Evolutionary conservation across 1,139 yeast species (phyloP), one percentile per base, ranked within the genome.

Genomic region (Sugiyamaella japonica): DNA sequence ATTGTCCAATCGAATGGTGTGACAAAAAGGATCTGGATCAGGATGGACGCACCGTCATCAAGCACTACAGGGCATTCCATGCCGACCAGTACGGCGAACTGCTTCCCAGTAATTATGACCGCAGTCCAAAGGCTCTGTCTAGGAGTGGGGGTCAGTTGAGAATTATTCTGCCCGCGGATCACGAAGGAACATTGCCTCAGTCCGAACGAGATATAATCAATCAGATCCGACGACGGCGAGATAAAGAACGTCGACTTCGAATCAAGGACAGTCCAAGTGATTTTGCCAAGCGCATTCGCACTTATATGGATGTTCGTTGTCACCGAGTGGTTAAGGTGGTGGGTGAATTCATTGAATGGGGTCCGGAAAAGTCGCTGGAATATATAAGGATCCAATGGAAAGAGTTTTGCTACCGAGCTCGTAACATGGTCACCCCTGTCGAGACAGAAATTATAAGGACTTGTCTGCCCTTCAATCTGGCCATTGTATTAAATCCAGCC

Each of bases 1-100:
- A 37, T 8, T 47, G 50, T 36, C 50, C 50, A 25, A 47, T 47
- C 25, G 50, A 47, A 47, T 25, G 28, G 12, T 47, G 50, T 23
- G 50, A 47, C 7, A 38, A 38, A 15, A 36, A 10, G 3, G 23
- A n/a, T 12, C 23, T 28, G 7, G 28, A 28, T 23, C 36, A 38
- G 10, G 50, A 47, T 47, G 50, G 50, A 7, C 25, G 50, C 13
- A 36, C 50, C 28, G 43, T 47, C 1, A 39, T 37, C 7, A 47
- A 47, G 36, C 50, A 47, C 25, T 47, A 47, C 28, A 47, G 38
- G 16, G 31, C 23, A 23, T 36, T 38, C 6, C 50, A 47, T 47
- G 29, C 6, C 7, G 34, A 37, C 12, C 12, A 37, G 10, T 47
- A 36, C 28, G 50, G 50, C 9, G 50, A 47, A 28, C 28, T 47